Percentiles rank a stretch among this genome's conserved stretches.
Evolutionary conservation across 495 filamentous ascomycete genomes (phyloP).

Genomic region (Podospora pseudopauciseta): DNA sequence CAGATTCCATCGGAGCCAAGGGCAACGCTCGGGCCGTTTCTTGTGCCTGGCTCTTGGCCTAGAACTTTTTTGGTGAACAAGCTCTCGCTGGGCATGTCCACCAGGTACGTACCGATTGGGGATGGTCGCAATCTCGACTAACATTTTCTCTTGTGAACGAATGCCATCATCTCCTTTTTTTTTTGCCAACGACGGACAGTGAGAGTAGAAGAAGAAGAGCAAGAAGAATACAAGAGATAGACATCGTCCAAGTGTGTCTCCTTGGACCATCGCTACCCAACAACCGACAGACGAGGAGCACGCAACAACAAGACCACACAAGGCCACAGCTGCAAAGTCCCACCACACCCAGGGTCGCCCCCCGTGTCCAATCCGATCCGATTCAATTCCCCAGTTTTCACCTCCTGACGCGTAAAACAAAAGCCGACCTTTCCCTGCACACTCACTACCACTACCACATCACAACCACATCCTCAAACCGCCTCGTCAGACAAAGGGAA

Average conservation of each 20-base stretch:
- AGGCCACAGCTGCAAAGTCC: no score
- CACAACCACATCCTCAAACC: neutral
- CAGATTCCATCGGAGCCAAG: neutral
- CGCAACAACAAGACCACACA: neutral
- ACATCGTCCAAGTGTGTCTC: neutral
- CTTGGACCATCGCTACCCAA: neutral
- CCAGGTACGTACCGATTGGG: slow-evolving; percentile 1
- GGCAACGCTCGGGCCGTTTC: neutral
- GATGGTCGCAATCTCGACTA: slow-evolving; percentile 2
- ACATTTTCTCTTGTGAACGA: neutral
- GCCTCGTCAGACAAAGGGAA: slow-evolving; percentile 17
- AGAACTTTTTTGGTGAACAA: neutral
- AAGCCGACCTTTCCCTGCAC: neutral
- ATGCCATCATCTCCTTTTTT: neutral
- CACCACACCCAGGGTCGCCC: neutral
- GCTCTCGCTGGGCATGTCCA: neutral
- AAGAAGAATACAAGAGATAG: no score
- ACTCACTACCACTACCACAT: neutral
- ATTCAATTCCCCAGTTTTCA: slow-evolving; percentile 8
- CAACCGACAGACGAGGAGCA: neutral
- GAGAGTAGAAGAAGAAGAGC: neutral
- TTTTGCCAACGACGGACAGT: neutral
- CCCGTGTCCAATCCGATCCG: neutral
- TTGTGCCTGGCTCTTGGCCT: neutral
- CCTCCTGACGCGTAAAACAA: slow-evolving; percentile 10